A percentile compares a stretch with the other conserved stretches of the same genome.
These are phyloP conservation scores for Fusarium sp. DNA, from an alignment of 2,329 filamentous ascomycete genomes.

Conservation along the genomic window DNA sequence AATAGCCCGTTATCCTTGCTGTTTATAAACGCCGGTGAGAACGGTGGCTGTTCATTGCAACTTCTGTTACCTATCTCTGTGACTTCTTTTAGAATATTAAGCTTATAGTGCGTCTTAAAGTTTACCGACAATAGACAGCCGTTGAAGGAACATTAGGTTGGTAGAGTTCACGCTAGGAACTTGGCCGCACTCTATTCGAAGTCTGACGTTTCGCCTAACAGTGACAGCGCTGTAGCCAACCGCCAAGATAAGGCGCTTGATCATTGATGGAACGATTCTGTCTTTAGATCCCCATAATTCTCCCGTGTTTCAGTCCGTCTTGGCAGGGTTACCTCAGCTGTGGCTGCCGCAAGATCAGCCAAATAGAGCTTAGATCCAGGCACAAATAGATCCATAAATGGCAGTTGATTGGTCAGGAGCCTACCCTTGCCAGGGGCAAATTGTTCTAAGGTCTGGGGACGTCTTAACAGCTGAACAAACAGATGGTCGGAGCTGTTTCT, in stretches of 20 bases:
- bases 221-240: not conserved
- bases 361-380: not conserved
- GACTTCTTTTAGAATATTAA: not conserved
- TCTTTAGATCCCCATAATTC: not conserved
- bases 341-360: not conserved
- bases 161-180: not conserved
- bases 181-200: not conserved
- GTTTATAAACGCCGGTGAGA: not conserved
- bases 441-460: not conserved
- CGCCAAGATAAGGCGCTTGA: not conserved
- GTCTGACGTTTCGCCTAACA: not conserved
- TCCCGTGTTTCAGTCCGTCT: not conserved
- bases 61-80: not conserved
- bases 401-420: not conserved
- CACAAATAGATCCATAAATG: not conserved
- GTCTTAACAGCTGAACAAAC: not conserved
- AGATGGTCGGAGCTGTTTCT: not conserved
- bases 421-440: not conserved
- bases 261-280: not conserved
- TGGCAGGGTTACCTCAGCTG: not conserved
- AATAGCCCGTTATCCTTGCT: not conserved
- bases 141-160: not conserved
- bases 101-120: not conserved
- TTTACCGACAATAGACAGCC: accelerated
- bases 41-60: too few relatives aligned